Evolutionary conservation across 495 filamentous ascomycete genomes (phyloP).

Genomic region (Aspergillus leporis): DNA sequence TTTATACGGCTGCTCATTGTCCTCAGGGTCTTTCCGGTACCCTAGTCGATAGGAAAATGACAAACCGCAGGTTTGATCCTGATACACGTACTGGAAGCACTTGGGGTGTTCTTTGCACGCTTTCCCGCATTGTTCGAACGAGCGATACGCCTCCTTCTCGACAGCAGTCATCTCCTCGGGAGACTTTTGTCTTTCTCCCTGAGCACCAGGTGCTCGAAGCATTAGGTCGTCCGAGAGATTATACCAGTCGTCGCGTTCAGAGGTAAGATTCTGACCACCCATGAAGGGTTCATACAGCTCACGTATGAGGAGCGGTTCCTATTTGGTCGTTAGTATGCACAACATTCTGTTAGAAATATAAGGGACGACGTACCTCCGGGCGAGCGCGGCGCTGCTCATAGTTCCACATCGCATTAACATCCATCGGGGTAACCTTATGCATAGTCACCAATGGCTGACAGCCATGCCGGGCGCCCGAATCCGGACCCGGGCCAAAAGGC

Average conservation of each 20-base stretch:
- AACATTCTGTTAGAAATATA: neutral
- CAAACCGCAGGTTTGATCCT: constrained; percentile 13
- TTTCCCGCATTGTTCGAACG: constrained; percentile 40
- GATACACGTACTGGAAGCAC: constrained; percentile 27
- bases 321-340: neutral
- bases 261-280: constrained; percentile 27
- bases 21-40: constrained; percentile 8
- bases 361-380: constrained; percentile 17
- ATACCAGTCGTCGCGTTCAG: constrained; percentile 47
- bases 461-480: constrained; percentile 42
- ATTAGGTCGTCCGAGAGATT: constrained; percentile 44
- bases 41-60: constrained; percentile 17
- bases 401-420: constrained; percentile 54
- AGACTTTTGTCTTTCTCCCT: constrained; percentile 29
- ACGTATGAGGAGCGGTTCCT: constrained; percentile 38
- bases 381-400: constrained; percentile 41
- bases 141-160: constrained; percentile 40
- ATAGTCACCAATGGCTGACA: constrained; percentile 60
- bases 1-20: constrained; percentile 5
- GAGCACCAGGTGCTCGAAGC: constrained; percentile 34
- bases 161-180: constrained; percentile 25
- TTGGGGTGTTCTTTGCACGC: constrained; percentile 38
- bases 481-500: constrained; percentile 34
- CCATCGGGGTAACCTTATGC: constrained; percentile 57
- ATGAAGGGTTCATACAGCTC: constrained; percentile 50